Evolutionary conservation across 208 protist genomes (phyloP).

Genomic region (Trypanosoma platydactyli): DNA sequence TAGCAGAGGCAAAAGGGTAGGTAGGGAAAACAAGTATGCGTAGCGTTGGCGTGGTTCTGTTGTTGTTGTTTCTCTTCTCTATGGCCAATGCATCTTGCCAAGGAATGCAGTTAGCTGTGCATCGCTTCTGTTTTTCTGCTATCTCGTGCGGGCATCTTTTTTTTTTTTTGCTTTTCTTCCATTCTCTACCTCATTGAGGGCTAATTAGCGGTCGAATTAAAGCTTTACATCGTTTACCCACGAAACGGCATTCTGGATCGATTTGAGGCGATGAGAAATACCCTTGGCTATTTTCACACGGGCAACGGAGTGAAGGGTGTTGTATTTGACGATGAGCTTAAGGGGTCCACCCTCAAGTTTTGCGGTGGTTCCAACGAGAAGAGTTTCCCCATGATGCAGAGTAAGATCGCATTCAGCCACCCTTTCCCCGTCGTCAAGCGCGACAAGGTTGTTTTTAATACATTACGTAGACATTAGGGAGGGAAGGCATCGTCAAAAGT

Average conservation of each 20-base stretch:
- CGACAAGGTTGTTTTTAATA: conserved; percentile 90
- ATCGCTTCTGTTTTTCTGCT: background rate
- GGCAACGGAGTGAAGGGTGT: conserved; percentile 41
- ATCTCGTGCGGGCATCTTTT: conserved; percentile 6
- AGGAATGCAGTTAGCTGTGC: background rate
- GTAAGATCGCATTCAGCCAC: conserved; percentile 96
- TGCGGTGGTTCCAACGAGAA: conserved; percentile 99
- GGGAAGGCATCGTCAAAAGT: conserved; percentile 98
- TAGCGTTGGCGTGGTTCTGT: conserved; percentile 5
- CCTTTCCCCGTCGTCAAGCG: conserved; percentile 97
- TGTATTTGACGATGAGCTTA: conserved; percentile 34
- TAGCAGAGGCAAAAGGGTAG: conserved; percentile 10
- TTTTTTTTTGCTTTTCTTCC: conserved; percentile 20
- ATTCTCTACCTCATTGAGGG: background rate
- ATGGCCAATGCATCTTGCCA: background rate
- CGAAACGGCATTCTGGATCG: conserved; percentile 87
- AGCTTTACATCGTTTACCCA: conserved; percentile 89
- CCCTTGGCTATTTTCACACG: conserved; percentile 80
- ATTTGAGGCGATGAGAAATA: conserved; percentile 81
- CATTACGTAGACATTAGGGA: conserved; percentile 91
- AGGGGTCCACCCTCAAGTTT: conserved; percentile 99
- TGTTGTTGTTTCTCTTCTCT: conserved; percentile 9
- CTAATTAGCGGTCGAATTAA: conserved; percentile 48
- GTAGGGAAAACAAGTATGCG: conserved; percentile 14
- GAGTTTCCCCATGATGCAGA: conserved; percentile 99